Base-by-base conservation (phyloP, 345 rosid genomes). In the Durio zibethinus region DNA sequence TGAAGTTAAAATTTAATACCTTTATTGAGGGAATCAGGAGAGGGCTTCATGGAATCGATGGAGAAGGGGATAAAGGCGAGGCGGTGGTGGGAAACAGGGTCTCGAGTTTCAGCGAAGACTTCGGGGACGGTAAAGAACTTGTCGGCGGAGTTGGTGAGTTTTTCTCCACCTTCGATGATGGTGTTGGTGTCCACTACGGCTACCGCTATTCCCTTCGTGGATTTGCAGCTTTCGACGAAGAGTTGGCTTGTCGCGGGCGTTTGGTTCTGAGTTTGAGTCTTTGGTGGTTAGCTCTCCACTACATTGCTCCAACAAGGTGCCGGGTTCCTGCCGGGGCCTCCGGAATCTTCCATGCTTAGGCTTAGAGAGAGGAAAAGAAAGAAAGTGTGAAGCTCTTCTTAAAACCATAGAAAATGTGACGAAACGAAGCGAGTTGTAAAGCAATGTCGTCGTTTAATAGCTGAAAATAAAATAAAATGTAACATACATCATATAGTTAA, bases 151-250 rank as follows among this genome's bases (percentile, higher is more conserved):
- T 74, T 56, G 25, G 84, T 65, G 47, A 95, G 93, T 79, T 72
- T 89, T 6, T 90, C 90, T 0, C 87, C 80, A 14, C 96, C 97
- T 23, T 89, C 81, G 45, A 90, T 95, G 77, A 93, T 77, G 35
- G 97, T 98, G 84, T 95, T 95, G 35, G 99, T 96, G 52, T 95
- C 99, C 42, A 93, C 83, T 15, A 95, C 92, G 2, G 98, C 98
- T 38, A 90, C 48, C 1, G 92, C 85, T 75, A 95, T 88, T 16
- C 99, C 97, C 27, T 86, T 86, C 0, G 88, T 73, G 72, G 97
- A 95, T 82, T 88, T 86, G 88, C 97, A 92, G 85, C 86, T 84
- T 43, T 84, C 86, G 15, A 88, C 90, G 64, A 85, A 76, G 10
- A 88, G 64, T 20, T 84, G 80, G 63, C 73, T 59, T 14, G 84